phyloP scores from a whole-genome alignment of 2,329 filamentous ascomycete species.

The Mycosphaerella arachidis region DNA sequence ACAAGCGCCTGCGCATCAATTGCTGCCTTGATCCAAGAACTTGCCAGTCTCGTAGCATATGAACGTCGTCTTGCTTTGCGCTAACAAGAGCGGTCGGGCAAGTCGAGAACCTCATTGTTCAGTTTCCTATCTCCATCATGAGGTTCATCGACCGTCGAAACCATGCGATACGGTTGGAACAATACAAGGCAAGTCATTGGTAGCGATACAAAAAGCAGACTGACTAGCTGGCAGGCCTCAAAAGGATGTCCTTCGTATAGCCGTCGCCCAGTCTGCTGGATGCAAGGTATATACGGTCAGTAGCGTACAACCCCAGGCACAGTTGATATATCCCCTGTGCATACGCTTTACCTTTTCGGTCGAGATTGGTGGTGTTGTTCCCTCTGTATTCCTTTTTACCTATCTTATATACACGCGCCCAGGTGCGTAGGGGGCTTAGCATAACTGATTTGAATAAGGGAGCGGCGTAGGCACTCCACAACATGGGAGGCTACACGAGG shows the following conservation, averaged over 20 bases:
- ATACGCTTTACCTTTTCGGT: no score
- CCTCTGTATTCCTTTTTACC: no score
- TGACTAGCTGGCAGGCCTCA: background rate
- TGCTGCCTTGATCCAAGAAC: background rate
- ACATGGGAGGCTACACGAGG: no score
- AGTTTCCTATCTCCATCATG: background rate
- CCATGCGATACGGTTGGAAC: background rate
- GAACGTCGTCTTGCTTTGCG: background rate
- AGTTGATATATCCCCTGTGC: no score
- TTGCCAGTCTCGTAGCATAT: background rate
- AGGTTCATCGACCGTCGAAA: background rate
- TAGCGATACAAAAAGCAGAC: background rate
- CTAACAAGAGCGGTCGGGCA: background rate
- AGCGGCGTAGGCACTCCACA: no score
- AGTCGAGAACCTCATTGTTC: background rate
- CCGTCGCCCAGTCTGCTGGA: background rate
- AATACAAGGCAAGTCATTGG: background rate
- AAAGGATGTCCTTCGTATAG: background rate
- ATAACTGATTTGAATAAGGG: no score
- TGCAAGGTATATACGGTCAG: background rate
- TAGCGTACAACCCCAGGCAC: background rate
- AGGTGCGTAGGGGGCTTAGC: no score
- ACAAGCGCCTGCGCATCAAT: background rate
- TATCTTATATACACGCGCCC: no score
- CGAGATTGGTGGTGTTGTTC: no score